Percentiles rank a stretch among this genome's conserved stretches.
phyloP scores from a whole-genome alignment of 768 basidiomycete species.

The Rubroboletus pulcherrimus region DNA sequence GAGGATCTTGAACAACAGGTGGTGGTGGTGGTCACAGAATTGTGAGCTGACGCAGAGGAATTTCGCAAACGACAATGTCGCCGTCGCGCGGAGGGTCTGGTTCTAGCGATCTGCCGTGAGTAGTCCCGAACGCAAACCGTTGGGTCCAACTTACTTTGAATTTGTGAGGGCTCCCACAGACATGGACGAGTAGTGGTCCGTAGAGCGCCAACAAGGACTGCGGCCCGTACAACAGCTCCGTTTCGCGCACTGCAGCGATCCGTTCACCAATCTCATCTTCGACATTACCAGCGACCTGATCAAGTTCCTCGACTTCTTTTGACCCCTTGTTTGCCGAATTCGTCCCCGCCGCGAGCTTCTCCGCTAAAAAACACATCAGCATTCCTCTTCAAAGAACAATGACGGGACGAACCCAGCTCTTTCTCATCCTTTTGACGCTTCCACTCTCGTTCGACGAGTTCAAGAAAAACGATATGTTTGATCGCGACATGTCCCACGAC shows the following conservation, averaged over 20 bases:
- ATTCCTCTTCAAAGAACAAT: background rate
- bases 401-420: conserved; percentile 55
- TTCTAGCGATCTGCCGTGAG: conserved; percentile 50
- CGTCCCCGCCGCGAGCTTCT: conserved; percentile 49
- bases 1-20: conserved; percentile 88
- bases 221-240: conserved; percentile 80
- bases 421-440: conserved; percentile 94
- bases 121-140: background rate
- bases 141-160: conserved; percentile 62
- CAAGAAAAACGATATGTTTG: conserved; percentile 95
- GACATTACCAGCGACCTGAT: conserved; percentile 95
- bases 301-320: conserved; percentile 81
- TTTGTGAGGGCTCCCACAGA: conserved; percentile 85
- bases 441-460: conserved; percentile 93
- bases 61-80: conserved; percentile 88
- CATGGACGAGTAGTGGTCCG: conserved; percentile 86
- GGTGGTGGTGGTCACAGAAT: conserved; percentile 89
- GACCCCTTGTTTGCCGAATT: conserved; percentile 37
- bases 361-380: conserved; percentile 39
- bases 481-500: conserved; percentile 95
- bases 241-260: conserved; percentile 79
- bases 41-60: conserved; percentile 93
- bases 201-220: conserved; percentile 79
- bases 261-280: conserved; percentile 98
- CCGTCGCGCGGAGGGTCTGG: conserved; percentile 78